Base-by-base conservation (phyloP, 2,329 filamentous ascomycete species). In the Aspergillus carbonarius region DNA sequence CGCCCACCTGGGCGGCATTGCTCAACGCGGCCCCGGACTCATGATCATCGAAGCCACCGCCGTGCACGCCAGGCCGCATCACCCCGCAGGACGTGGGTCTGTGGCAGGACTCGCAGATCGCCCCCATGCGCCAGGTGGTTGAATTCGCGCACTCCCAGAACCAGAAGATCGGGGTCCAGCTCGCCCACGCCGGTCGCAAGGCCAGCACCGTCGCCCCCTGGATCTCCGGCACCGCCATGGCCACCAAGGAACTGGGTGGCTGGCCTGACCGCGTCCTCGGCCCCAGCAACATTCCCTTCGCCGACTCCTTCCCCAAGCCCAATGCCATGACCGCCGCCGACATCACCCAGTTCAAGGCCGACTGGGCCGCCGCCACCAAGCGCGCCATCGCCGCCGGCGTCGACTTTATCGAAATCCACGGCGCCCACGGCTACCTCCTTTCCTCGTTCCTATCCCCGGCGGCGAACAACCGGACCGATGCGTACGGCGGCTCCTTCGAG, bases 61-160 rank as follows among this genome's bases (percentile, higher is more conserved):
- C 32, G 89, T 96, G 0, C 80, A 85, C 9, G 77, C 90, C 5
- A 65, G 92, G 92, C 27, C 85, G 93, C 56, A 96, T 96, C 78
- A 89, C 90, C 0, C 91, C 92, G 0, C 59, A 71, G 40, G 68
- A 71, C 50, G 53, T 67, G 13, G 72, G 93, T 0, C 77, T 97
- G 7, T 97, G 92, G 93, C 82, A 89, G 62, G 93, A 96, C 73
- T 86, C 83, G 34, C 93, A 97, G 73, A 88, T 93, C 60, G 87
- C 83, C 62, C 87, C 88, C 0, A 77, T 96, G 58, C 65, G 67
- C 17, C 83, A 84, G 59, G 83, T 93, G 47, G 85, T 88, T 35
- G 90, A 96, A 61, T 96, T 92, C 62, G 85, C 89, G 2, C 92
- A 96, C 78, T 86, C 84, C 25, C 92, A 96, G 75, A 83, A 82